Evolutionary conservation across 2,329 filamentous ascomycete species (phyloP), one percentile per base, ranked within the genome.

Genomic region (Alternaria sp.): DNA sequence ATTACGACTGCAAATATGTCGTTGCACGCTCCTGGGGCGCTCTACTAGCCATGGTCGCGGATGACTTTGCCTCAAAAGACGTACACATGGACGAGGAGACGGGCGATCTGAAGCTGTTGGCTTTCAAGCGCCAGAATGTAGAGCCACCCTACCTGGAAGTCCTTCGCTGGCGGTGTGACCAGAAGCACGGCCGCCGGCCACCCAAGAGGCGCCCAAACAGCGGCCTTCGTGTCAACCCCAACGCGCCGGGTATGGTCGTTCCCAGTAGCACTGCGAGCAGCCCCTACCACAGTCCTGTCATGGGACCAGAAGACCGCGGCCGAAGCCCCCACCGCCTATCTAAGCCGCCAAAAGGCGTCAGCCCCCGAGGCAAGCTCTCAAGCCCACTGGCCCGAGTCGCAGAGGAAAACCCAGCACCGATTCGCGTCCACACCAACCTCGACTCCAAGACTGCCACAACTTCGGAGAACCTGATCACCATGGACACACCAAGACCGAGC

Each of bases 1-100:
- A 99, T 80, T 99, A 97, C 79, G 95, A 99, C 76, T 97, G 92
- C 79, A 99, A 99, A 81, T 99, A 97, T 74, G 95, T 99, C 6
- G 86, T 99, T 56, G 91, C 95, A 29, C 88, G 91, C 61, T 98
- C 94, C 1, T 99, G 95, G 95, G 87, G 88, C 14, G 86, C 90
- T 9, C 93, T 99, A 74, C 80, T 99, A 21, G 93, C 93, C 50
- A 86, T 88, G 31, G 86, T 97, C 6, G 93, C 95, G 29, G 95
- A 99, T 72, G 95, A 99, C 73, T 82, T 99, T 70, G 95, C 90
- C 69, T 95, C 91, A 67, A 91, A 92, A 63, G 96, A 97, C 78
- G 93, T 92, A 83, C 91, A 88, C 70, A 90, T 99, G 52, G 93
- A 98, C 65, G 95, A 99, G 72, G 95, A 99, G 14, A 91, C 85